phyloP scores from a whole-genome alignment of 2,329 filamentous ascomycete genomes.

The Conoideocrella luteorostrata region DNA sequence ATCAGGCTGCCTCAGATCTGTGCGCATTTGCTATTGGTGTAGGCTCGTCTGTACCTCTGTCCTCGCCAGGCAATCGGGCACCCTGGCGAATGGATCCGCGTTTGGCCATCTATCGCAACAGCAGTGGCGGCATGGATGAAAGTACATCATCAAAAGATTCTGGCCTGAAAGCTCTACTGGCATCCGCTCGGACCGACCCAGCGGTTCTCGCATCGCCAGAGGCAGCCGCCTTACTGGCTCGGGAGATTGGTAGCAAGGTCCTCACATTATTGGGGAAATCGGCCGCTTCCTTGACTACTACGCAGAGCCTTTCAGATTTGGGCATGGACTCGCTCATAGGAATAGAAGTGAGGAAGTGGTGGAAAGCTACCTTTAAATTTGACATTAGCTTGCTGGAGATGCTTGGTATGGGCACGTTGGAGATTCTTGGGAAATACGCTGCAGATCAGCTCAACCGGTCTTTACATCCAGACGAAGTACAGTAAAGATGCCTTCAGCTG shows the following conservation, averaged over 20 bases:
- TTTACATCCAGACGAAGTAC: too few species aligned
- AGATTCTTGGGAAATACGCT: conserved; percentile 10
- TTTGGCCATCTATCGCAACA: conserved; percentile 15
- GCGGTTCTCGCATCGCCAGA: not conserved
- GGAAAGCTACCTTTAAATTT: conserved; percentile 13
- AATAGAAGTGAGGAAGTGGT: conserved; percentile 18
- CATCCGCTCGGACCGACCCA: not conserved
- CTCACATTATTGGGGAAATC: conserved; percentile 13
- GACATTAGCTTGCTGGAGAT: conserved; percentile 16
- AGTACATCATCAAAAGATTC: not conserved
- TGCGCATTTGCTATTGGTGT: conserved; percentile 15
- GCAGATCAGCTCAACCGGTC: too few species aligned
- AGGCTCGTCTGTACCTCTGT: conserved; percentile 10
- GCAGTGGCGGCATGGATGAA: not conserved
- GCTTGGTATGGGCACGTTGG: conserved; percentile 13
- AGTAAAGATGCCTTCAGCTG: too few species aligned
- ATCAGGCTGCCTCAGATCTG: too few species aligned
- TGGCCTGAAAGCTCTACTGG: not conserved
- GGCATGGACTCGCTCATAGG: conserved; percentile 18
- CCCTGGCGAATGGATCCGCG: conserved; percentile 17
- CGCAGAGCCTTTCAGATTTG: conserved; percentile 9
- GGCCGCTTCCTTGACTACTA: conserved; percentile 6
- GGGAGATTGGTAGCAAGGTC: conserved; percentile 13
- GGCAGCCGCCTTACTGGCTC: conserved; percentile 4
- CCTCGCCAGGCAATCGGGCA: conserved; percentile 9